These are phyloP conservation scores for Aspergillus hancockii DNA, from an alignment of 495 filamentous ascomycete genomes.

Conservation along the genomic window DNA sequence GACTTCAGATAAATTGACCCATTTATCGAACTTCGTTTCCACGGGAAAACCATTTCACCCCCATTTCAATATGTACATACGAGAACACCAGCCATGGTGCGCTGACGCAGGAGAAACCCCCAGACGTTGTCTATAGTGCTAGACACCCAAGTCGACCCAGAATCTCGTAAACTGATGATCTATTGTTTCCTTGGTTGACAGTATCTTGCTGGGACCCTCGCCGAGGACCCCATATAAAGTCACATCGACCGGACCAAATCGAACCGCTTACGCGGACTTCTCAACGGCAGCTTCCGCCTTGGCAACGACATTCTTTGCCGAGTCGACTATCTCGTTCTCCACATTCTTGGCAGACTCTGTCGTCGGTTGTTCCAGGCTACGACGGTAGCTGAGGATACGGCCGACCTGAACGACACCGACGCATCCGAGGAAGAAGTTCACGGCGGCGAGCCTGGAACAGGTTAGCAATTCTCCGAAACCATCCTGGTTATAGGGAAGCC, in stretches of 20 bases:
- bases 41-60: neutral
- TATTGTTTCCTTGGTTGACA: neutral
- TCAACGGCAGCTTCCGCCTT: conserved; percentile 31
- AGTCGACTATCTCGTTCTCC: conserved; percentile 47
- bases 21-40: neutral
- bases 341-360: conserved; percentile 51
- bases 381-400: conserved; percentile 71
- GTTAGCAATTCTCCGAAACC: conserved; percentile 7
- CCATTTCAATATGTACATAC: neutral
- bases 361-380: conserved; percentile 52
- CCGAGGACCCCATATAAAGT: neutral
- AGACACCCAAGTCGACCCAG: neutral
- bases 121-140: neutral
- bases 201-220: neutral
- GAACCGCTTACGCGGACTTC: conserved; percentile 24
- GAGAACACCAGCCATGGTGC: neutral
- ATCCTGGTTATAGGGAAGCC: conserved; percentile 20
- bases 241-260: neutral
- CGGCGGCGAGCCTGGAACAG: conserved; percentile 73
- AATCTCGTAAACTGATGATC: neutral
- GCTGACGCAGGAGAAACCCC: neutral
- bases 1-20: neutral
- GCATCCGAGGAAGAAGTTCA: conserved; percentile 95
- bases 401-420: conserved; percentile 81
- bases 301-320: conserved; percentile 33